Conservation (phyloP, 805 yeast genomes). For the Metschnikowia dekortorum region DNA sequence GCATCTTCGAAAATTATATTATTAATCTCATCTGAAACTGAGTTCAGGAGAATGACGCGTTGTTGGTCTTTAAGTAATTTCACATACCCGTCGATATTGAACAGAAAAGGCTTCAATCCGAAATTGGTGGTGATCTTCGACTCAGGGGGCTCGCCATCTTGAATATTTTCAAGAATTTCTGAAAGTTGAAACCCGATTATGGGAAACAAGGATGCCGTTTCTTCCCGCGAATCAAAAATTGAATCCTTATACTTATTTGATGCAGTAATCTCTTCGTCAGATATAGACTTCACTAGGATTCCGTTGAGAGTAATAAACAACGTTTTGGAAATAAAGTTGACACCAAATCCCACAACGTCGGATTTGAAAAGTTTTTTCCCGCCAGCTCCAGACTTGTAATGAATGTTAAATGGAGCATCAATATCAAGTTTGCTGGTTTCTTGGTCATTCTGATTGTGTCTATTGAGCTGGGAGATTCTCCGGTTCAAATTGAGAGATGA, state of each 20-base stretch:
- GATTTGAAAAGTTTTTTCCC: constrained; percentile 37
- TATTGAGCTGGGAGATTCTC: constrained; percentile 28
- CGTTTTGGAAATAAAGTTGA: constrained; percentile 58
- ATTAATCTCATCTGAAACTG: constrained; percentile 8
- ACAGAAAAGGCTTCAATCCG: constrained; percentile 53
- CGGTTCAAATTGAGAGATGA: constrained; percentile 35
- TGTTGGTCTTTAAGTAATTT: constrained; percentile 35
- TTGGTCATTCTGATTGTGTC: constrained; percentile 23
- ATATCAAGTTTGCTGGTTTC: constrained; percentile 33
- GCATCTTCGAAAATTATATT: not conserved
- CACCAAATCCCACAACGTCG: constrained; percentile 81
- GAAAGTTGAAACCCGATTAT: constrained; percentile 16
- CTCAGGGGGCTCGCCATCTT: constrained; percentile 11
- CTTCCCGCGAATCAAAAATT: constrained; percentile 23
- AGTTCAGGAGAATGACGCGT: not conserved
- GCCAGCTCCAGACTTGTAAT: constrained; percentile 7
- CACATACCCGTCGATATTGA: constrained; percentile 56
- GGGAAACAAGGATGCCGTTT: constrained; percentile 13
- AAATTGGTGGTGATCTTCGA: constrained; percentile 47
- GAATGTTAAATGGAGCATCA: constrained; percentile 33
- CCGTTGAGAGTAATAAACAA: constrained; percentile 85
- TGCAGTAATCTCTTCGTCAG: constrained; percentile 11
- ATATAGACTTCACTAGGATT: constrained; percentile 25
- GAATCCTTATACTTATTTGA: constrained; percentile 38
- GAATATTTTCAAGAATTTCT: constrained; percentile 2